These are phyloP conservation scores for Fragilaria crotonensis DNA, from an alignment of 108 stramenopile species.

Conservation along the genomic window DNA sequence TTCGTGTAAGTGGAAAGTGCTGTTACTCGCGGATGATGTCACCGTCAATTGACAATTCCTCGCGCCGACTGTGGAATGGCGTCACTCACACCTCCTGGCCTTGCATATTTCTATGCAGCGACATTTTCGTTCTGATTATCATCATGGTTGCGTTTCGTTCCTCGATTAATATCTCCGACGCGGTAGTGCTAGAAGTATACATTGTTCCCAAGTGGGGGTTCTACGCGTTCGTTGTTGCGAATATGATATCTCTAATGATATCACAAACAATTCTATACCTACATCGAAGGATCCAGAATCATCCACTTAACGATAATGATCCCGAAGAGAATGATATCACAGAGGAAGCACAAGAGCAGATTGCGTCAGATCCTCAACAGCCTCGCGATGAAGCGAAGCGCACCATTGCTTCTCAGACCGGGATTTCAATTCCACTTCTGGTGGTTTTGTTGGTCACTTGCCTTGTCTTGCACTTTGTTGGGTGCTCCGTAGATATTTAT, in stretches of 20 bases:
- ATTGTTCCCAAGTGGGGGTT: conserved; percentile 59
- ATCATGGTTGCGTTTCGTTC: conserved; percentile 84
- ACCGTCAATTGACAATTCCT: no score
- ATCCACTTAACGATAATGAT: not conserved
- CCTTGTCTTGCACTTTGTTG: conserved; percentile 27
- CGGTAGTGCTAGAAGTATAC: conserved; percentile 36
- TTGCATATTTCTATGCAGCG: no score
- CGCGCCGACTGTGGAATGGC: no score
- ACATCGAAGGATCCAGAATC: conserved; percentile 50
- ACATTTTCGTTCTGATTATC: conserved; percentile 75
- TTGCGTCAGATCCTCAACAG: no score
- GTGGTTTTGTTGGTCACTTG: conserved; percentile 18
- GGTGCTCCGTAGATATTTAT: conserved; percentile 40
- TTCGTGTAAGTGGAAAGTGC: conserved; percentile 58
- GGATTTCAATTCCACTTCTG: conserved; percentile 23
- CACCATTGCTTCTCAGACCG: conserved; percentile 26
- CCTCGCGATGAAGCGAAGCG: no score
- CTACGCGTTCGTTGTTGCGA: conserved; percentile 74
- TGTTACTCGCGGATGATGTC: no score
- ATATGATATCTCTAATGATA: conserved; percentile 55
- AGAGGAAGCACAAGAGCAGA: conserved; percentile 10
- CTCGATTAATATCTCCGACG: conserved; percentile 21
- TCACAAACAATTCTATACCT: conserved; percentile 59
- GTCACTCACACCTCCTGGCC: no score
- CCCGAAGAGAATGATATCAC: not conserved